Evolutionary conservation across 2,329 filamentous ascomycete genomes (phyloP), one percentile per base, ranked within the genome.

Genomic region (Geosmithia morbida): DNA sequence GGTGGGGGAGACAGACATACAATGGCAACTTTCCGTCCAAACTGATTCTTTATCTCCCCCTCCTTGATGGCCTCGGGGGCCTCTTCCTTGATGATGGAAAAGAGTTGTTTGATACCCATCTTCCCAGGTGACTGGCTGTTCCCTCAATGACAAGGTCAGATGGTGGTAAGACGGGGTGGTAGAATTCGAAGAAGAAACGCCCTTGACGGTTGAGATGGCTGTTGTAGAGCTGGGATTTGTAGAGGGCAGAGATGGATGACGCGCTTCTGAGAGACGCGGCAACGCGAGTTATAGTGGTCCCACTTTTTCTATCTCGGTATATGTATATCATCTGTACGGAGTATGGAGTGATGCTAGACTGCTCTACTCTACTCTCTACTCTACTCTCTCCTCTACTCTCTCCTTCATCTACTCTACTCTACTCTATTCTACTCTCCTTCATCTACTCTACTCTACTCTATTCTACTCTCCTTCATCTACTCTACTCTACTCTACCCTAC

Each of bases 31-130:
- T 98, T 98, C 63, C 92, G 86, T 53, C 92, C 92, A 62, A 98
- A 98, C 55, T 98, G 92, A 57, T 90, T 90, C 70, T 98, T 98
- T 74, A 98, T 98, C 61, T 98, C 92, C 51, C 92, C 87, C 60
- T 88, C 84, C 67, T 96, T 97, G 73, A 96, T 79, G 33, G 92
- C 85, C 67, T 89, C 86, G n/a, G 92, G 92, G 54, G 88, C 86
- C 69, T 97, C 85, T 61, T 96, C 89, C 59, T 85, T 84, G 66
- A 92, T 87, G 63, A 92, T 83, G 54, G 79, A 75, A 64, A 83
- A 87, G 42, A 92, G 76, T 57, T 85, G 79, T 72, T 81, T 83
- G 56, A 82, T 82, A 64, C 77, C 74, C 73, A 79, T 81, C 41
- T 54, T 69, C 7, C 29, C 11, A 7, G 29, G 11, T 30, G 29